Evolutionary conservation across 352 stramenopile genomes (phyloP), one percentile per base, ranked within the genome.

Genomic region (Thalassiosira livingstoniorum): DNA sequence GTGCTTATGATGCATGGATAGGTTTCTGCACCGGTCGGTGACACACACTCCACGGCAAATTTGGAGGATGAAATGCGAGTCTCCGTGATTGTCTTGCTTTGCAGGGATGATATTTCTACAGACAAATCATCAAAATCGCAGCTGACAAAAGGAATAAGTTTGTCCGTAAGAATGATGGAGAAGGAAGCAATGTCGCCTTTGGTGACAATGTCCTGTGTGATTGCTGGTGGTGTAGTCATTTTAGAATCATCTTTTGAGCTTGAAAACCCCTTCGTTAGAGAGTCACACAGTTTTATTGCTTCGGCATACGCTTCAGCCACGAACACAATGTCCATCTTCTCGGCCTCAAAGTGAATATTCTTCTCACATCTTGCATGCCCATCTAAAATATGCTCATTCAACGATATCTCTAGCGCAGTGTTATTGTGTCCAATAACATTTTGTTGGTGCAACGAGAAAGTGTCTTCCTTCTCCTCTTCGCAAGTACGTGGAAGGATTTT

Each of bases 1-100:
- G 64, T 91, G 34, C 60, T 76, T 37, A 94, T 82, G 25, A 92
- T 75, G 29, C 89, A 62, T 58, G 86, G 87, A 75, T 91, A 92
- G 29, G 78, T 78, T 80, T 91, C 77, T 15, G 86, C 86, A 72
- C 87, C 86, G 5, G 82, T 80, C 31, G 85, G 61, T 47, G 74
- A 86, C 39, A 82, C 68, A 77, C 77, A 88, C 25, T 87, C 66
- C 15, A 85, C 34, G 1, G 34, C 60, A 1, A 87, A 34, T 31
- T 23, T 54, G 18, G 63, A 37, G 34, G 78, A 69, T 18, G 55
- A 58, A 2, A 89, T 55, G n/a, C 58, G 73, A 43, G 60, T 79
- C 21, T 72, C 73, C 23, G 43, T 80, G 57, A 32, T 25, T 51
- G 34, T 54, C 39, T 68, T 18, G 43, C 35, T 64, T 74, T 21